Evolutionary conservation across 2,329 filamentous ascomycete genomes (phyloP).

Genomic region (Neonectria neomacrospora): DNA sequence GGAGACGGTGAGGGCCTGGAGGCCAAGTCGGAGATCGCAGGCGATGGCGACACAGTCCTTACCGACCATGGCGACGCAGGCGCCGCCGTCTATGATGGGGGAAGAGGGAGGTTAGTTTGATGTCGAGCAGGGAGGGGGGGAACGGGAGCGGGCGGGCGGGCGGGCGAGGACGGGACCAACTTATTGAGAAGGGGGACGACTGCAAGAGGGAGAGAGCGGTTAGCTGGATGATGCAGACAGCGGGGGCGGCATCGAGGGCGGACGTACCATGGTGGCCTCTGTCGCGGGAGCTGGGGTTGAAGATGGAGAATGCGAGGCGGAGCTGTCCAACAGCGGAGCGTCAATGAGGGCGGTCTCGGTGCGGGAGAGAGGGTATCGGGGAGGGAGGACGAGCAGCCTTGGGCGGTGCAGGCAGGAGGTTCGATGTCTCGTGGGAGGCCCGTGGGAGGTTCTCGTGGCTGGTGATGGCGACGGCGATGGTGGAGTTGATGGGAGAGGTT

Average conservation of each 20-base stretch:
- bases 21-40: slow-evolving; percentile 96
- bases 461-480: slow-evolving; percentile 21
- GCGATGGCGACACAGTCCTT: slow-evolving; percentile 99
- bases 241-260: not conserved
- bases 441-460: slow-evolving; percentile 27
- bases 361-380: slow-evolving; percentile 7
- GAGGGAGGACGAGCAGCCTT: not conserved
- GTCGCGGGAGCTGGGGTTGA: slow-evolving; percentile 27
- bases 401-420: not conserved
- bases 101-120: slow-evolving; percentile 35
- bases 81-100: slow-evolving; percentile 75
- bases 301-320: slow-evolving; percentile 37
- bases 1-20: slow-evolving; percentile 95
- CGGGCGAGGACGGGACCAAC: slow-evolving; percentile 61
- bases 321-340: slow-evolving; percentile 29
- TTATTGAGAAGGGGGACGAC: slow-evolving; percentile 96
- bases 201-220: slow-evolving; percentile 54
- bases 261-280: slow-evolving; percentile 47
- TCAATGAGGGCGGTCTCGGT: slow-evolving; percentile 33
- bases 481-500: slow-evolving; percentile 31
- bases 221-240: slow-evolving; percentile 36
- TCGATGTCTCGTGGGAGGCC: slow-evolving; percentile 25
- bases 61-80: slow-evolving; percentile 98
- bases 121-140: slow-evolving; percentile 14
- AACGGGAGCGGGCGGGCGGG: slow-evolving; percentile 3